Percentiles rank a stretch among this genome's conserved stretches.
Evolutionary conservation across 345 rosid species (phyloP).

Genomic region (Eucalyptus leucophloia): DNA sequence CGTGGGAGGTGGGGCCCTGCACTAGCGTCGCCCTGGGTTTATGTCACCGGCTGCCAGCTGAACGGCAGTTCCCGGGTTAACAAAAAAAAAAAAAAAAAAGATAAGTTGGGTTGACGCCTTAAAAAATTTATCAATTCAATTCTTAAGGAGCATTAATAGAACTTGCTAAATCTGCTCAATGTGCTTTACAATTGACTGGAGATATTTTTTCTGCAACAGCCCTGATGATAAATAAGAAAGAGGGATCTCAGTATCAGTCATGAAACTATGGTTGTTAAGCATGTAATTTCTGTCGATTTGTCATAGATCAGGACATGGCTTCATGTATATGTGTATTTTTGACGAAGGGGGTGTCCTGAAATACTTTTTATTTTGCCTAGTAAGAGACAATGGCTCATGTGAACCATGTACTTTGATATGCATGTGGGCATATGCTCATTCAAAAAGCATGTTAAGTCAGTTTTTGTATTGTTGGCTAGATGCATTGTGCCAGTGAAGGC

Average conservation of each 20-base stretch:
- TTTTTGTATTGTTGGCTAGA: neutral
- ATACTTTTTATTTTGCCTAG: neutral
- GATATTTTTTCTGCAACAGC: neutral
- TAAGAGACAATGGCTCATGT: neutral
- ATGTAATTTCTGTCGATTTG: neutral
- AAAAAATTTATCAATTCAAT: neutral
- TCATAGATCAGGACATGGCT: neutral
- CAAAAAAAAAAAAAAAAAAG: neutral
- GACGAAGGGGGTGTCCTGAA: neutral
- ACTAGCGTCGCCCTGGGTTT: rapidly evolving
- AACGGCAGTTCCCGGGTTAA: too few species aligned
- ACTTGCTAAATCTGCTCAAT: neutral
- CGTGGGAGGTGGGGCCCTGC: too few species aligned
- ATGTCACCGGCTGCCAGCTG: too few species aligned
- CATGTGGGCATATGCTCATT: neutral
- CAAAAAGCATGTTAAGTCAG: neutral
- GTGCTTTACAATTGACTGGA: neutral
- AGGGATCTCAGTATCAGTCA: neutral
- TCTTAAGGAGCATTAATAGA: neutral
- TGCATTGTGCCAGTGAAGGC: neutral
- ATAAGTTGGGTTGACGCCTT: neutral
- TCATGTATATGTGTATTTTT: neutral
- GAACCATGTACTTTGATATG: neutral
- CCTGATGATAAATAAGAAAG: neutral
- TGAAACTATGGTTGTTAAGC: neutral